Percentiles rank a stretch among this genome's conserved stretches.
Evolutionary conservation across 2,329 filamentous ascomycete genomes (phyloP).

Genomic region (Fusarium buharicum): DNA sequence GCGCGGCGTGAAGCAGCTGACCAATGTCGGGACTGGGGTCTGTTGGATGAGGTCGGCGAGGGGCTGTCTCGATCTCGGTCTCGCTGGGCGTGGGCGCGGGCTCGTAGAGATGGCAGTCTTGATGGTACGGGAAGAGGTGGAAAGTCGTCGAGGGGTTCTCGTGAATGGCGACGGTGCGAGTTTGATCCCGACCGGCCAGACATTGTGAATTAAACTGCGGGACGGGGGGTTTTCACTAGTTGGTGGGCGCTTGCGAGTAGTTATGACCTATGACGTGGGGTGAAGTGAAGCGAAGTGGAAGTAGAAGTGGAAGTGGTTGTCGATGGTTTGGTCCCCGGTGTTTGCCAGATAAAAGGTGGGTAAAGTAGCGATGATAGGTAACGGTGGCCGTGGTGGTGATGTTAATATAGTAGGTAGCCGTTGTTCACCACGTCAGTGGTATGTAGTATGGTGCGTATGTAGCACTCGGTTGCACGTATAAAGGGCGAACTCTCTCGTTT

Average conservation of each 20-base stretch:
- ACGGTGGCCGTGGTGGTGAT: conserved; percentile 5
- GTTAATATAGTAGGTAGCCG: background rate
- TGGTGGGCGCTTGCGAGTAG: conserved; percentile 27
- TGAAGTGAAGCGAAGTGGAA: conserved; percentile 16
- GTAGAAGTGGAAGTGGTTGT: no score
- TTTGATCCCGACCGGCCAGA: conserved; percentile 49
- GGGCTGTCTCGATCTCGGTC: conserved; percentile 45
- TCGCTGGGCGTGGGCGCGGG: conserved; percentile 45
- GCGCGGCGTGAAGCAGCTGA: conserved; percentile 48
- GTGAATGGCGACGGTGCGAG: conserved; percentile 47
- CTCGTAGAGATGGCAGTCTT: conserved; percentile 49
- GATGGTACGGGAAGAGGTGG: conserved; percentile 48
- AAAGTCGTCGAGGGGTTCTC: conserved; percentile 47
- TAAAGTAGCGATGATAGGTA: conserved; percentile 4
- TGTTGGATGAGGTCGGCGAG: conserved; percentile 36
- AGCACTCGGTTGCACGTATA: conserved; percentile 13
- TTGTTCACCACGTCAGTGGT: background rate
- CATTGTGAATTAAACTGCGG: conserved; percentile 41
- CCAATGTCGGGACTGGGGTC: conserved; percentile 43
- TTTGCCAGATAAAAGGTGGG: conserved; percentile 23
- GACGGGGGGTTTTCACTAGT: conserved; percentile 24
- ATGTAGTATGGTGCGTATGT: conserved; percentile 1
- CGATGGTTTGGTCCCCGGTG: background rate
- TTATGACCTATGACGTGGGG: conserved; percentile 35
- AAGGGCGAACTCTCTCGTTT: conserved; percentile 3